These are phyloP conservation scores for Fusarium sacchari DNA, from an alignment of 2,329 filamentous ascomycete species.

Conservation along the genomic window DNA sequence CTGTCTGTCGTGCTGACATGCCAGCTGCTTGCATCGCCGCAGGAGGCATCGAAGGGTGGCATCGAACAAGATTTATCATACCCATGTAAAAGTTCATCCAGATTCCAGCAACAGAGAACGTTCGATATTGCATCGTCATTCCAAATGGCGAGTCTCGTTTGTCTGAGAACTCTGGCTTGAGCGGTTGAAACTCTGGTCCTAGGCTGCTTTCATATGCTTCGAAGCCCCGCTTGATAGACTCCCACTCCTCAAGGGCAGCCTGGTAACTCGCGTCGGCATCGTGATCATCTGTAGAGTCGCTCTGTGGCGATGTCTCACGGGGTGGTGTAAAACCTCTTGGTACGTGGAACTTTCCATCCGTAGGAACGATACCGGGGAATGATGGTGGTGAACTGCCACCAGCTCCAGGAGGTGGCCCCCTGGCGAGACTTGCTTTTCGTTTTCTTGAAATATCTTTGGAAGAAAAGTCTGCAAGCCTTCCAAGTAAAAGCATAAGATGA, in stretches of 20 bases:
- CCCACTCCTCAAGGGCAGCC: constrained; percentile 83
- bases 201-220: constrained; percentile 72
- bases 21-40: constrained; percentile 88
- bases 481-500: constrained; percentile 84
- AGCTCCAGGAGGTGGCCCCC: constrained; percentile 44
- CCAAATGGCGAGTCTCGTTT: constrained; percentile 80
- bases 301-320: constrained; percentile 54
- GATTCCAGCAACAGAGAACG: constrained; percentile 85
- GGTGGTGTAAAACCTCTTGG: constrained; percentile 67
- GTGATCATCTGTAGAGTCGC: constrained; percentile 58
- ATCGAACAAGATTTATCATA: constrained; percentile 81
- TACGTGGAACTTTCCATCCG: constrained; percentile 59
- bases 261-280: constrained; percentile 72
- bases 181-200: constrained; percentile 78
- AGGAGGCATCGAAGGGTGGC: constrained; percentile 90
- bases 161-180: constrained; percentile 73
- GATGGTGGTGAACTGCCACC: constrained; percentile 50
- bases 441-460: constrained; percentile 83
- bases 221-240: constrained; percentile 77
- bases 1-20: constrained; percentile 78
- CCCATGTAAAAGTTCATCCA: constrained; percentile 91
- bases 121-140: constrained; percentile 80
- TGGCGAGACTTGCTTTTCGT: constrained; percentile 63
- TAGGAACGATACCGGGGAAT: constrained; percentile 67
- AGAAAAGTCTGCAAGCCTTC: constrained; percentile 81